Percentiles rank a stretch among this genome's conserved stretches.
Conservation (phyloP, 495 filamentous ascomycete species). For the Filosporella fistucella region DNA sequence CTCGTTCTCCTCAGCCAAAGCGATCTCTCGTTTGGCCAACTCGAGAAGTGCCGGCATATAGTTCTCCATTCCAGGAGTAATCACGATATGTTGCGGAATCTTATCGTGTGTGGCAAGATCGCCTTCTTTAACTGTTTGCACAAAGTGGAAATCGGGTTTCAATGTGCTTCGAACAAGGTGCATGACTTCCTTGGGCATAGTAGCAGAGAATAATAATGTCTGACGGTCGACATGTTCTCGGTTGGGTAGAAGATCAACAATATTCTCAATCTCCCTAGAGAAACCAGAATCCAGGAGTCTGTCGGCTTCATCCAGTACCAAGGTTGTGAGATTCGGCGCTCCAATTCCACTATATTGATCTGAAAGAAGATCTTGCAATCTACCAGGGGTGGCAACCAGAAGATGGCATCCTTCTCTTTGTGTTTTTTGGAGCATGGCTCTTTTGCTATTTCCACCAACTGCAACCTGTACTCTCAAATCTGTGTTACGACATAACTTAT, state of each 20-base stretch:
- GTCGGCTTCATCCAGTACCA: constrained; percentile 95
- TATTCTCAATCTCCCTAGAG: constrained; percentile 66
- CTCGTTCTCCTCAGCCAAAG: constrained; percentile 26
- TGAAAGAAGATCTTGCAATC: constrained; percentile 77
- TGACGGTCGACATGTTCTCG: constrained; percentile 61
- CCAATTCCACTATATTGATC: constrained; percentile 61
- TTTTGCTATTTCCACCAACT: constrained; percentile 84
- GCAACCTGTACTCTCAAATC: constrained; percentile 76
- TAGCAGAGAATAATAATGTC: constrained; percentile 92
- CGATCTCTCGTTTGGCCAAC: constrained; percentile 54
- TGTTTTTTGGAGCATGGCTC: constrained; percentile 53
- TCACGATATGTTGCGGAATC: constrained; percentile 73
- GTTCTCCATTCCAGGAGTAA: constrained; percentile 67
- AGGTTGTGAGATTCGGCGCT: constrained; percentile 67
- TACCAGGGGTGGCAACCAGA: constrained; percentile 86
- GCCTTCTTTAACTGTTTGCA: constrained; percentile 75
- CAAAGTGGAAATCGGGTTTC: constrained; percentile 72
- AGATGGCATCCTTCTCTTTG: constrained; percentile 78
- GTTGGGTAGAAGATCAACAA: constrained; percentile 62
- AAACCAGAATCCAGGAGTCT: constrained; percentile 89
- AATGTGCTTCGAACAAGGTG: constrained; percentile 60
- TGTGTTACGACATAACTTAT: constrained; percentile 60
- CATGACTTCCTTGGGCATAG: constrained; percentile 80
- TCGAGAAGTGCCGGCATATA: constrained; percentile 71
- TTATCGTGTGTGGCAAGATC: constrained; percentile 80